Percentiles rank a stretch among this genome's conserved stretches.
Evolutionary conservation across 768 basidiomycete species (phyloP).

Genomic region (Hortiboletus campestris): DNA sequence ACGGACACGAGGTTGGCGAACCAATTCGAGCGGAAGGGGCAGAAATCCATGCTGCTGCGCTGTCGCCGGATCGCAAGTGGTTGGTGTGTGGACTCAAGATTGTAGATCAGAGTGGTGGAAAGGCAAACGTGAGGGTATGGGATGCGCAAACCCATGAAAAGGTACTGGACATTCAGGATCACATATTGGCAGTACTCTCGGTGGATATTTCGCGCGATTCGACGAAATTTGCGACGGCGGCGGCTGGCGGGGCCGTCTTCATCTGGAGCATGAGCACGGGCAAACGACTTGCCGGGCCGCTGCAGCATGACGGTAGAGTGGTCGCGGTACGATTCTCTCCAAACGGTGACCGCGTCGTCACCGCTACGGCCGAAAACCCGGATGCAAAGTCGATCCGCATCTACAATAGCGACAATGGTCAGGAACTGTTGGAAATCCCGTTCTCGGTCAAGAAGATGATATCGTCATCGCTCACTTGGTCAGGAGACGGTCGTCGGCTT

Average conservation of each 20-base stretch:
- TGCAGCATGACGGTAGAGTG: background rate
- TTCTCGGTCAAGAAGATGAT: too few species aligned
- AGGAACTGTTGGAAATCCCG: background rate
- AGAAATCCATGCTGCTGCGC: background rate
- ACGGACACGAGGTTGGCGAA: background rate
- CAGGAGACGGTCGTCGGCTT: background rate
- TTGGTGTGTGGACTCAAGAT: background rate
- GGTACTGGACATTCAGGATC: background rate
- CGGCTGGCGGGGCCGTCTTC: background rate
- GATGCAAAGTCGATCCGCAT: background rate
- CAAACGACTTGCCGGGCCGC: too few species aligned
- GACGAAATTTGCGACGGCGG: background rate
- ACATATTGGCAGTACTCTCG: background rate
- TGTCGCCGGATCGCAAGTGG: background rate
- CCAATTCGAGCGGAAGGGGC: background rate
- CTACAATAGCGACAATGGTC: background rate
- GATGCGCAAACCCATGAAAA: background rate
- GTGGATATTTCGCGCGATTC: background rate
- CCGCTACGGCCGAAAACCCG: background rate
- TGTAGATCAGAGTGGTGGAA: background rate
- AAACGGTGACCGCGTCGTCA: background rate
- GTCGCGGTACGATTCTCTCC: constrained; percentile 1
- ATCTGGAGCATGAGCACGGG: too few species aligned
- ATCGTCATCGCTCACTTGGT: background rate
- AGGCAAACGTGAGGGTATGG: background rate